Evolutionary conservation across 2,329 filamentous ascomycete genomes (phyloP), one percentile per base, ranked within the genome.

Genomic region (Juglanconis sp.): DNA sequence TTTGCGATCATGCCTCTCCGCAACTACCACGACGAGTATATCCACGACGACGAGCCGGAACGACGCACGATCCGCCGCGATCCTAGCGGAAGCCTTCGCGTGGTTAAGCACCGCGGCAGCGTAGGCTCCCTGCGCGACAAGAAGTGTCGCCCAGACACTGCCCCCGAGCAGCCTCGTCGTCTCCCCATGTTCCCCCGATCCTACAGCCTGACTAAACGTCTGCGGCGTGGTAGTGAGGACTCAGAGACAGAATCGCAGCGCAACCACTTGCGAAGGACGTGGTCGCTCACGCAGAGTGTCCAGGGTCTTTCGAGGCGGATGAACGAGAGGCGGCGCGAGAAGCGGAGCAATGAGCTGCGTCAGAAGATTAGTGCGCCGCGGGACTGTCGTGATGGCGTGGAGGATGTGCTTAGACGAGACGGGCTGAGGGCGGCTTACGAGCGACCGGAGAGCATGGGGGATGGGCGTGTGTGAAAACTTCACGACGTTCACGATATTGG

Each of bases 1-100:
- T 87, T 88, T 74, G 79, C 85, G 11, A 85, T 87, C 34, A 67
- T 87, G 52, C 85, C 86, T 0, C 65, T 77, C n/a, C 74, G 76
- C 3, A 72, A 78, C 50, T 74, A 79, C 31, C 73, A 76, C 35
- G 68, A 75, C 47, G 70, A 75, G 53, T 68, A 68, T 36, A 57
- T 62, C 3, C 60, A 67, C 24, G 72, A 76, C 13, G 30, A 70
- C 67, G 32, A 68, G 65, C 74, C 77, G 0, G 81, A 87, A 46
- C 80, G 84, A 4, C 79, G 84, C 32, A 87, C 81, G 2, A 85
- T 88, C 62, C 78, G 79, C 50, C 79, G 84, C 53, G 85, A 82
- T 6, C 76, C 81, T 4, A 87, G 84, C 65, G 85, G 85, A 1
- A 87, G 81, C 63, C 70, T 88, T 55, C 77, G 83, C 11, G 84